These are phyloP conservation scores for Mycena galericulata DNA, from an alignment of 768 basidiomycete genomes.

Conservation along the genomic window DNA sequence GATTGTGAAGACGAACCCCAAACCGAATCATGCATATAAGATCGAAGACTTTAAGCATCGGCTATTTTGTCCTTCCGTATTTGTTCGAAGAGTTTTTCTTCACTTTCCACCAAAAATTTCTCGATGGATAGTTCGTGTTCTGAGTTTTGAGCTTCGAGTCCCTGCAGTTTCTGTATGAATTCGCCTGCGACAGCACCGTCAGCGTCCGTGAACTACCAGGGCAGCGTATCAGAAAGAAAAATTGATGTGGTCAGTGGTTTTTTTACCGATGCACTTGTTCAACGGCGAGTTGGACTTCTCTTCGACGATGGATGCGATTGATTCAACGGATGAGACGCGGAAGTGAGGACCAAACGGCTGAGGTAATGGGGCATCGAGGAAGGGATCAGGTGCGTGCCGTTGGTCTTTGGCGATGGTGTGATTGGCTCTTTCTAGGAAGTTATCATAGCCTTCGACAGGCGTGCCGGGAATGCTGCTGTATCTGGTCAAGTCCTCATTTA, in stretches of 20 bases:
- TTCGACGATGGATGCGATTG: conserved; percentile 91
- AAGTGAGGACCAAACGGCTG: conserved; percentile 87
- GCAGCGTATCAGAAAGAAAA: conserved; percentile 21
- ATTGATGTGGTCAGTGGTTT: not conserved
- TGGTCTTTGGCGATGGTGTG: conserved; percentile 85
- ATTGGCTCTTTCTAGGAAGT: conserved; percentile 91
- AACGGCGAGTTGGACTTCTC: conserved; percentile 92
- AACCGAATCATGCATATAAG: conserved; percentile 84
- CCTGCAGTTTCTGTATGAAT: conserved; percentile 87
- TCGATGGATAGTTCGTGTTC: conserved; percentile 94
- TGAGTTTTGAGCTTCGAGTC: conserved; percentile 86
- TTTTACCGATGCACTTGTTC: conserved; percentile 88
- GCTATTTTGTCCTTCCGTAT: conserved; percentile 90
- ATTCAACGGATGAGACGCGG: conserved; percentile 85
- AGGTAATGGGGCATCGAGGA: conserved; percentile 71
- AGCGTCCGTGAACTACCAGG: conserved; percentile 85
- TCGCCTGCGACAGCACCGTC: conserved; percentile 93
- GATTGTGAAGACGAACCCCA: conserved; percentile 81
- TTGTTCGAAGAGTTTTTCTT: conserved; percentile 92
- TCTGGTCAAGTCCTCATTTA: conserved; percentile 69
- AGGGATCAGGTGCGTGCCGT: conserved; percentile 85
- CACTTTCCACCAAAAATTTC: conserved; percentile 89
- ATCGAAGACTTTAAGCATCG: conserved; percentile 82
- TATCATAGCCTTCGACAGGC: conserved; percentile 66
- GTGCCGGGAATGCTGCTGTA: conserved; percentile 43